Evolutionary conservation across 805 yeast genomes (phyloP).

Genomic region (Cyberlindnera mycetangii): DNA sequence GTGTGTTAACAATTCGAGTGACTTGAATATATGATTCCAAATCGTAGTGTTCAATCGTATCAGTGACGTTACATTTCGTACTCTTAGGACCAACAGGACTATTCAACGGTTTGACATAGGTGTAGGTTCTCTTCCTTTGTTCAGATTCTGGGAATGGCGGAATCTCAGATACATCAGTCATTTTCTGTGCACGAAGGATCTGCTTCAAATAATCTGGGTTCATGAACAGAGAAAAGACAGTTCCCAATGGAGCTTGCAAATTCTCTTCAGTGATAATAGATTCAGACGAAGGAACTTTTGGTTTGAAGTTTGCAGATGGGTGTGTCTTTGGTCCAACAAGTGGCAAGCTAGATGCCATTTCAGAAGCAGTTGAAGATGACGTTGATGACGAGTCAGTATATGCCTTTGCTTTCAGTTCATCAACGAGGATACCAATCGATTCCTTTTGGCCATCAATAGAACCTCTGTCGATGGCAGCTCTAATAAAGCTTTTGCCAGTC

Average conservation of each 20-base stretch:
- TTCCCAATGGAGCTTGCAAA: conserved; percentile 65
- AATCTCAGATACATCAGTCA: conserved; percentile 50
- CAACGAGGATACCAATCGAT: conserved; percentile 45
- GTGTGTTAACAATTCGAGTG: conserved; percentile 64
- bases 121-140: conserved; percentile 45
- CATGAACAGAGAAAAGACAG: conserved; percentile 53
- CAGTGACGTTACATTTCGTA: conserved; percentile 66
- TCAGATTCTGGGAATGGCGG: conserved; percentile 36
- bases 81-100: conserved; percentile 91
- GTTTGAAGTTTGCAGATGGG: conserved; percentile 41
- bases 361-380: conserved; percentile 17
- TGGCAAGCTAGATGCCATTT: conserved; percentile 28
- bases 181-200: conserved; percentile 56
- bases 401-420: conserved; percentile 34
- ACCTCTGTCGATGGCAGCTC: conserved; percentile 71
- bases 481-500: conserved; percentile 78
- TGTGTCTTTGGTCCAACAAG: conserved; percentile 38
- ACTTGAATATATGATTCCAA: conserved; percentile 56
- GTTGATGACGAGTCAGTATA: conserved; percentile 16
- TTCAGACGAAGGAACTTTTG: conserved; percentile 47
- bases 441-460: conserved; percentile 70
- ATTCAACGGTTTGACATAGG: conserved; percentile 71
- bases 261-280: conserved; percentile 47
- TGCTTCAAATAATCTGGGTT: conserved; percentile 47
- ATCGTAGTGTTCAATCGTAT: conserved; percentile 56